Base-by-base conservation (phyloP, 306 rosid species). In the Prinsepia uniflora region DNA sequence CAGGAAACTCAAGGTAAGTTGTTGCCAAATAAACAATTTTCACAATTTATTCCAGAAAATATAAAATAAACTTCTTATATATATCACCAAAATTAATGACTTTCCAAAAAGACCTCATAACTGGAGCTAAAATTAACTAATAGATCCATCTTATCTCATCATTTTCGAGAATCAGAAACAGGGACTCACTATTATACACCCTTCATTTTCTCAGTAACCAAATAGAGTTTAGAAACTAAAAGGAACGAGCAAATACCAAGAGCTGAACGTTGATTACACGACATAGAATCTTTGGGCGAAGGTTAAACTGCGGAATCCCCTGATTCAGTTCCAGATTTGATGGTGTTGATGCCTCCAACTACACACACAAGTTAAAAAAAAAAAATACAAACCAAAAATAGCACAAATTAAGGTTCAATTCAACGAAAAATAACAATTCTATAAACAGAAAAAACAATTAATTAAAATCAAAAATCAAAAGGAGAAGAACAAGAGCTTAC, bases 311-410 rank as follows among this genome's bases (percentile, higher is more conserved):
- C 52, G 96, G 97, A 71, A 81, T 88, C 78, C 73, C 85, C 84
- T 94, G 97, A 83, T 83, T 87, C 65, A 87, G 65, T 80, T 87
- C 97, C 74, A 86, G 89, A 85, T 91, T 87, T 46, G 98, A 84
- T 4, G 98, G 86, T 40, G 98, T 86, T 1, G 98, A 94, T 7
- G 92, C 97, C 75, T 94, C 97, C 69, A 93, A 80, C 98, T 93
- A 72, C 69, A 81, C 20, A 65, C 17, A 30, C 44, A 66, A n/a
- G 2, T 30, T 30, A 1, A 1, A 30, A 30, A 42, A 5, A 79
- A 10, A 60, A 4, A 74, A n/a, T 5, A 22, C 39, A 24, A 24
- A 24, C 52, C 22, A 19, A 80, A 54, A 53, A 18, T 6, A 15
- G 44, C 18, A 55, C 56, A 59, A 45, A 12, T 13, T 10, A 7